These are phyloP conservation scores for Licmophora abbreviata DNA, from an alignment of 108 stramenopile genomes.

Conservation along the genomic window DNA sequence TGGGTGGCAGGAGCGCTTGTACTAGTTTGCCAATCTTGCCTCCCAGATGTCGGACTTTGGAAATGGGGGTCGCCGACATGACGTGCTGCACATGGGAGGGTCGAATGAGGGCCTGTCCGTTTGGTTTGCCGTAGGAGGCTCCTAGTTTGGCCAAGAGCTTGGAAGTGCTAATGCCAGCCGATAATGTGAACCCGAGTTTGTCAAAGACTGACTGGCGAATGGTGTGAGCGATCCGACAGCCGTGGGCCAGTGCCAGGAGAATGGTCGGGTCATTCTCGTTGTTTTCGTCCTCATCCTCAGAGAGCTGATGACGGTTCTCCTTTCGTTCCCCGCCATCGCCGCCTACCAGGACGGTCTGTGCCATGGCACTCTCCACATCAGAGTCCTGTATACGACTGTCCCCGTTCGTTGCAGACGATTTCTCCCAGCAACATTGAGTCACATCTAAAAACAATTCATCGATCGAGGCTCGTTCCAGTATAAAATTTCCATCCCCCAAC, in stretches of 20 bases:
- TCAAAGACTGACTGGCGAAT: constrained; percentile 47
- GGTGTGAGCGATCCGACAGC: constrained; percentile 40
- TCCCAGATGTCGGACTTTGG: constrained; percentile 74
- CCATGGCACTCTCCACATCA: background rate
- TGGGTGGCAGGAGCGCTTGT: constrained; percentile 27
- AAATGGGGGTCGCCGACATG: constrained; percentile 54
- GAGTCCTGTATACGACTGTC: background rate
- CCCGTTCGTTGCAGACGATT: background rate
- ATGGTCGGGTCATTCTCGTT: constrained; percentile 8
- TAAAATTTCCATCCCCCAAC: constrained; percentile 33
- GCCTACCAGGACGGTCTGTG: constrained; percentile 12
- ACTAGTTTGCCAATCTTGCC: constrained; percentile 73
- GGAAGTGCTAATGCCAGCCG: constrained; percentile 67
- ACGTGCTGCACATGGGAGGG: constrained; percentile 41
- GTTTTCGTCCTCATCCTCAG: constrained; percentile 11
- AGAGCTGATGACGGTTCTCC: constrained; percentile 2
- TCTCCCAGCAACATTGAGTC: constrained; percentile 39
- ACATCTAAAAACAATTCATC: constrained; percentile 85
- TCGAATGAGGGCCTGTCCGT: constrained; percentile 77
- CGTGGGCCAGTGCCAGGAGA: constrained; percentile 23
- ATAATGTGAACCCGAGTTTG: constrained; percentile 70
- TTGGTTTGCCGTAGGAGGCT: constrained; percentile 80
- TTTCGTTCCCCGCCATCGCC: background rate
- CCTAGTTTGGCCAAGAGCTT: constrained; percentile 79
- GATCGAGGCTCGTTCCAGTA: constrained; percentile 74